These are phyloP conservation scores for Alternaria hordeiaustralica DNA, from an alignment of 2,329 filamentous ascomycete species.

Conservation along the genomic window DNA sequence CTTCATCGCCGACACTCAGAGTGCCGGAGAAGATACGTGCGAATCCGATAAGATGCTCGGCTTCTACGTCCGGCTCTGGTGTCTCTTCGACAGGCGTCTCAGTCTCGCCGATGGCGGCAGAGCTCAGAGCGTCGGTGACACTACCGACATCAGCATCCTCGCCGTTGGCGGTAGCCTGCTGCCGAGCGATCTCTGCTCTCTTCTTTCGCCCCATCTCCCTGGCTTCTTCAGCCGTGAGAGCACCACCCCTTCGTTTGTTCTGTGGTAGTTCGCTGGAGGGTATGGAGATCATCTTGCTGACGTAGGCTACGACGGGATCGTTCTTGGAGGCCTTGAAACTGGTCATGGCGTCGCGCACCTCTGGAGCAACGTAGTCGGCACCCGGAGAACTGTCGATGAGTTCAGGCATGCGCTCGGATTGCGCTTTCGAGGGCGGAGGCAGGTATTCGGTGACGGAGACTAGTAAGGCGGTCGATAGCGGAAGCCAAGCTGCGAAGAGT, in stretches of 20 bases:
- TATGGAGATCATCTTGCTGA: constrained; percentile 98
- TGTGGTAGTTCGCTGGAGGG: constrained; percentile 90
- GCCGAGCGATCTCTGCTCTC: constrained; percentile 82
- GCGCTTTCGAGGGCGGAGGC: constrained; percentile 81
- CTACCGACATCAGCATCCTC: constrained; percentile 57
- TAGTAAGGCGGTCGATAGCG: constrained; percentile 87
- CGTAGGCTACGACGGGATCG: constrained; percentile 87
- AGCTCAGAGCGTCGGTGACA: constrained; percentile 66
- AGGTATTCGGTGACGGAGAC: constrained; percentile 94
- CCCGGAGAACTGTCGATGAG: constrained; percentile 83
- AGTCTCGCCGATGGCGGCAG: constrained; percentile 59
- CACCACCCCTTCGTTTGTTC: constrained; percentile 73
- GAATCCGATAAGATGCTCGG: constrained; percentile 92
- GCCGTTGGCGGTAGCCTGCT: constrained; percentile 65
- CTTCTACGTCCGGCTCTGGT: constrained; percentile 68
- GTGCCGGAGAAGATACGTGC: constrained; percentile 92
- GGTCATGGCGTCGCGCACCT: constrained; percentile 80
- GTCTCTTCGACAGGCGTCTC: constrained; percentile 41
- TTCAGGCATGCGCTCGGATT: constrained; percentile 78
- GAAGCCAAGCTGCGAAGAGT: constrained; percentile 88
- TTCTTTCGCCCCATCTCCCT: constrained; percentile 86
- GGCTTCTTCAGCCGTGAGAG: constrained; percentile 87
- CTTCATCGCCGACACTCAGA: constrained; percentile 83
- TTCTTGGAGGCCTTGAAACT: constrained; percentile 73
- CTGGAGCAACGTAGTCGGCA: constrained; percentile 69